Evolutionary conservation across 2,329 filamentous ascomycete genomes (phyloP), one percentile per base, ranked within the genome.

Genomic region (Shiraia sp.): DNA sequence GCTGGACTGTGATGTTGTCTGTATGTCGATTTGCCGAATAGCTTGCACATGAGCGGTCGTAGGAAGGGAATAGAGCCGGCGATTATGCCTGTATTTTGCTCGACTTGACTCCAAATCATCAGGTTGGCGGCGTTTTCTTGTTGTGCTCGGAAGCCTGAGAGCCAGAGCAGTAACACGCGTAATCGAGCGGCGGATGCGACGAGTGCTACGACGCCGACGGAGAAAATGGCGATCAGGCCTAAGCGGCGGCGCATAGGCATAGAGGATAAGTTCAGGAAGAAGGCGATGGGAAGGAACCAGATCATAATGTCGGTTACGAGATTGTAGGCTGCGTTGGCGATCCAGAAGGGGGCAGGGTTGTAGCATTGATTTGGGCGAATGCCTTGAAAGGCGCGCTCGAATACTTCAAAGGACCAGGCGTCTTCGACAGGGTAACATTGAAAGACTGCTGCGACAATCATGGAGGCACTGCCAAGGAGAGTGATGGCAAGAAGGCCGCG

Each of bases 221-320:
- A 61, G 51, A 67, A 67, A 32, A 63, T 64, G 25, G 49, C 59
- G 7, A 57, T 27, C n/a, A 84, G 69, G 2, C 75, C 78, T 10
- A 77, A 55, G 50, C 79, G 79, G 34, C 78, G 75, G 4, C 68
- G 65, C 0, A 49, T 47, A 0, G 74, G 72, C 29, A 79, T 75
- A 19, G 35, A 50, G 39, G 73, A 69, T 1, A 80, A 66, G 4
- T 67, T 68, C 2, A 69, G 54, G 36, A 77, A 64, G 52, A 77
- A 68, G 2, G 71, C 65, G 4, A 76, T 67, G 0, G 75, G 74
- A 2, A 76, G 51, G 4, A 70, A 41, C 35, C 74, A 73, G 47
- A 76, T 70, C 5, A 72, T 43, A 12, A 65, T 47, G 43, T 75
- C 72, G 15, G 71, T 73, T 9, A 59, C 47, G 42, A 73, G 69